Base-by-base conservation (phyloP, 2,329 filamentous ascomycete genomes). In the Akanthomyces lecanii region DNA sequence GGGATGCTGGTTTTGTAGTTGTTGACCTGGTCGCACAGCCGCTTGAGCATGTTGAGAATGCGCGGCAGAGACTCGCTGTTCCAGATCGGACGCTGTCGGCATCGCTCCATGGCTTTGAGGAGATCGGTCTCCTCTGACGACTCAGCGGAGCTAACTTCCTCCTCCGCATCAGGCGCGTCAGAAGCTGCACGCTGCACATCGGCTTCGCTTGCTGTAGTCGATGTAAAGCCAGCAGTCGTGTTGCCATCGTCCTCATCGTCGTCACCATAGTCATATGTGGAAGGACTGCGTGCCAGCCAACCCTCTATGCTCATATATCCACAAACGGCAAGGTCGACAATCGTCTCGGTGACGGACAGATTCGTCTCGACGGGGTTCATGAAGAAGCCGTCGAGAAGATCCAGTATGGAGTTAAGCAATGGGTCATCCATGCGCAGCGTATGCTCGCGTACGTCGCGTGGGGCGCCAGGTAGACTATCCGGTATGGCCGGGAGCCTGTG, bases 301-400 rank as follows among this genome's bases (percentile, higher is more conserved):
- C 90, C 90, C 71, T 97, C 92, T 14, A 97, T 82, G 23, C 88
- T 86, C 71, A 97, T 89, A 66, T 91, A 90, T 6, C 92, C 90
- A 69, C 95, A 98, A 0, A 90, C 87, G 12, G 90, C 90, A 47
- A 99, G 80, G 67, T 91, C 89, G 33, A 96, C 84, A 50, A 98
- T 81, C 0, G 90, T 85, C 69, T 96, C 91, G 0, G 94, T 98
- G 1, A 97, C 81, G 0, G 89, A 90, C 4, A 99, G 78, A 68
- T 99, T 99, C 3, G 90, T 93, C 69, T 97, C 92, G 3, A 98
- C 87, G 3, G 92, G 89, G 69, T 99, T 99, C 5, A 91, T 83
- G 69, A 97, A 92, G 71, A 98, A 99, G 0, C 83, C 88, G 51
- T 89, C 83, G 12, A 99, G 76, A 8, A 94, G 81, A 50, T 89